Evolutionary conservation across 1,139 yeast genomes (phyloP), one percentile per base, ranked within the genome.

Genomic region (Kodamaea anthophila): DNA sequence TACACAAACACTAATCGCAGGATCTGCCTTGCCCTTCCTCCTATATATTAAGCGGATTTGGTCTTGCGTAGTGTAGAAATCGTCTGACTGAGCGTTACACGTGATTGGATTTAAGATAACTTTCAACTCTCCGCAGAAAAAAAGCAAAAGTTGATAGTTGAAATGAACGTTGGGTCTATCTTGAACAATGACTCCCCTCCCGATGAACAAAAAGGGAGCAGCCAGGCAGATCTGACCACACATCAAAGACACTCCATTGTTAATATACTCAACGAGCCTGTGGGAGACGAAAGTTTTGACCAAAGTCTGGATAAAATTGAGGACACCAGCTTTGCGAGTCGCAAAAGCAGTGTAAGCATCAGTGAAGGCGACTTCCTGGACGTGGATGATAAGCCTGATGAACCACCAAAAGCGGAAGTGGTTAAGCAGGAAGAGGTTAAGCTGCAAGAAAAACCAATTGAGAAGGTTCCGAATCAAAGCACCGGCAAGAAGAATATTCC

Each of bases 81-180:
- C n/a, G n/a, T n/a, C n/a, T n/a, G n/a, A n/a, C n/a, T n/a, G n/a
- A n/a, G n/a, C n/a, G n/a, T n/a, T n/a, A n/a, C n/a, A n/a, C n/a
- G n/a, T n/a, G n/a, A n/a, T n/a, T n/a, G n/a, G n/a, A n/a, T n/a
- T n/a, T n/a, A n/a, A n/a, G n/a, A n/a, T n/a, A n/a, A n/a, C n/a
- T n/a, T n/a, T n/a, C n/a, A n/a, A n/a, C n/a, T n/a, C n/a, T n/a
- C n/a, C n/a, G 9, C 6, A 16, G 18, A 16, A 16, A 16, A 16
- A 16, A 16, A 9, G 18, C 8, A 16, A 16, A 6, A 16, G 6
- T 16, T 16, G 18, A 16, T 9, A 6, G 18, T 16, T 7, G 11
- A 15, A 18, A 66, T 66, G 73, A 66, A 66, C 46, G 71, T 66
- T 22, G 72, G 72, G 13, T 65, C 71, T 8, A 65, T 66, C 26